Conservation (phyloP, 345 rosid genomes). For the Bruguiera parviflora region DNA sequence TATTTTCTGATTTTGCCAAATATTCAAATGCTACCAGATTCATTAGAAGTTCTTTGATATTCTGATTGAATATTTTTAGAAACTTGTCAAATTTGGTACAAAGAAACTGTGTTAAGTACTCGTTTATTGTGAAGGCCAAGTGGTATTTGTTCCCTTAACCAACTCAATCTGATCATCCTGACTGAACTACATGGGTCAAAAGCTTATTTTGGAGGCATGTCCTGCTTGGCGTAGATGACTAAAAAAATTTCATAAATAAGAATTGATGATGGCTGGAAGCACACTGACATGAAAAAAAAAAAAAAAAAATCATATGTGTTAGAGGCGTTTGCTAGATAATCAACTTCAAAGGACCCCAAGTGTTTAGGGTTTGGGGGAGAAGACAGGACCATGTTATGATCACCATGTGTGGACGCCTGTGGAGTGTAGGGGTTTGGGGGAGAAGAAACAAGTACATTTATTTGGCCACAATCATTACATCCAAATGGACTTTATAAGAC, state of each 20-base stretch:
- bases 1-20: background rate
- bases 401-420: too few species aligned
- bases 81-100: background rate
- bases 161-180: background rate
- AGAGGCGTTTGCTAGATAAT: background rate
- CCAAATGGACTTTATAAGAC: too few species aligned
- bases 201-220: background rate
- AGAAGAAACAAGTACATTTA: too few species aligned
- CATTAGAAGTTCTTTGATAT: background rate
- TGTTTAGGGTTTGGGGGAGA: too few species aligned
- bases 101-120: too few species aligned
- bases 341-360: background rate
- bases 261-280: background rate
- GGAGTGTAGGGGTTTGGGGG: too few species aligned
- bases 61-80: background rate
- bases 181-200: background rate
- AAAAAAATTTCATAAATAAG: background rate
- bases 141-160: background rate
- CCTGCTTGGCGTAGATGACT: background rate
- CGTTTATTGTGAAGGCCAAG: background rate
- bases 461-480: too few species aligned
- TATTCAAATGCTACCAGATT: background rate
- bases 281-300: background rate
- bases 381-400: too few species aligned
- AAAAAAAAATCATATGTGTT: background rate